Evolutionary conservation across 148 eudicot species (phyloP), one percentile per base, ranked within the genome.

Genomic region (Vaccinium darrowii): DNA sequence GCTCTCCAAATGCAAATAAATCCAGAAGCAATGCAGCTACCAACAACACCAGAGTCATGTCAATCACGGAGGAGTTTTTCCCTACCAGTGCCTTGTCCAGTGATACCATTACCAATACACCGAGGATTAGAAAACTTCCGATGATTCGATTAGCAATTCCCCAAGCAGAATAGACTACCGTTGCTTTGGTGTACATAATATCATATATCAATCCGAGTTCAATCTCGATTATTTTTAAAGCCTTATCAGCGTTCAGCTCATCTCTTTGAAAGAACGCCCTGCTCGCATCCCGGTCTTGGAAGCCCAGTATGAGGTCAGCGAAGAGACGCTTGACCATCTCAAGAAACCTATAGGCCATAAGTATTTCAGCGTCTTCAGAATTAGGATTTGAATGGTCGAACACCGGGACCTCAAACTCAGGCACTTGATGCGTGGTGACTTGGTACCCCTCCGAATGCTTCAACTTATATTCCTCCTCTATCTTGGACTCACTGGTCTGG

Each of bases 401-500:
- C 72, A 25, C 72, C 0, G 15, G 72, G 33, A 65, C 72, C 33
- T 72, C 76, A 5, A 1, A 13, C 27, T 76, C 51, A 47, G 8
- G 79, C 51, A 74, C 50, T 39, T 16, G 50, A 74, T 33, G 50
- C 1, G 4, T 2, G 5, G 25, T 39, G 49, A 47, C 52, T 19
- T 39, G 2, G 79, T 80, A 80, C 50, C 87, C 87, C 49, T 71
- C 87, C 72, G 15, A n/a, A 7, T 80, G 60, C 27, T n/a, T 85
- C 73, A 80, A 53, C 4, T 15, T 72, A 0, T n/a, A 15, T 23
- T 15, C 73, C 74, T 53, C 71, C 87, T 8, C 25, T 10, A 65
- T 65, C 33, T 0, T 65, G 1, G 72, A 65, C 33, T 65, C 33
- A 0, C 72, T 23, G 14, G 72, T 82, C 58, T 3, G 0, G 60